These are phyloP conservation scores for Leucocoprinus leucothites DNA, from an alignment of 768 basidiomycete genomes.

Conservation along the genomic window DNA sequence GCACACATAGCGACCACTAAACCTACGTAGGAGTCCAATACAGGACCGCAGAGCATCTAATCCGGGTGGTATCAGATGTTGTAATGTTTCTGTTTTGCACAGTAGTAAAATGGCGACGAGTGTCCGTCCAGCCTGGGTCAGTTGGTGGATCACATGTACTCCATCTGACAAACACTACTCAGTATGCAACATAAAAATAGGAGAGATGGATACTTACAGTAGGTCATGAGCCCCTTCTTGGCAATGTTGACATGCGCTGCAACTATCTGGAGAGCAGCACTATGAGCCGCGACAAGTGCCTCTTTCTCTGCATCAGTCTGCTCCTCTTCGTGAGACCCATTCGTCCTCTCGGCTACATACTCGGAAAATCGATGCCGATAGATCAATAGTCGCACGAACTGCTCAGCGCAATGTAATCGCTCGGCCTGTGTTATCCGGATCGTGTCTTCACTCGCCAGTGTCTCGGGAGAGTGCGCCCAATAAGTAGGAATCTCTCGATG, in stretches of 20 bases:
- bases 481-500: conserved; percentile 65
- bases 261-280: conserved; percentile 78
- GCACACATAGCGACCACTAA: conserved; percentile 90
- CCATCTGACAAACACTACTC: conserved; percentile 54
- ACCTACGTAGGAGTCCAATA: conserved; percentile 81
- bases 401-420: conserved; percentile 82
- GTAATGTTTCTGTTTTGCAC: conserved; percentile 77
- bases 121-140: conserved; percentile 91
- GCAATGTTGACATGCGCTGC: conserved; percentile 82
- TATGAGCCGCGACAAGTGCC: conserved; percentile 73
- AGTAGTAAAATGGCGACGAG: conserved; percentile 84
- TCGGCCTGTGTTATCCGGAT: conserved; percentile 89
- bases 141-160: conserved; percentile 92
- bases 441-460: conserved; percentile 79
- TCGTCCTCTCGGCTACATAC: conserved; percentile 66
- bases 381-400: conserved; percentile 84
- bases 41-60: conserved; percentile 86
- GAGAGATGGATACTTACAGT: conserved; percentile 57
- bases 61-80: conserved; percentile 75
- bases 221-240: conserved; percentile 89
- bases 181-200: conserved; percentile 8
- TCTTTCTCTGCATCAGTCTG: conserved; percentile 71
- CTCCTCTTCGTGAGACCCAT: conserved; percentile 46
- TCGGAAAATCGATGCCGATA: conserved; percentile 85
- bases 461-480: conserved; percentile 81